Conservation (phyloP, 1,139 yeast species). For the Pichia inconspicua region DNA sequence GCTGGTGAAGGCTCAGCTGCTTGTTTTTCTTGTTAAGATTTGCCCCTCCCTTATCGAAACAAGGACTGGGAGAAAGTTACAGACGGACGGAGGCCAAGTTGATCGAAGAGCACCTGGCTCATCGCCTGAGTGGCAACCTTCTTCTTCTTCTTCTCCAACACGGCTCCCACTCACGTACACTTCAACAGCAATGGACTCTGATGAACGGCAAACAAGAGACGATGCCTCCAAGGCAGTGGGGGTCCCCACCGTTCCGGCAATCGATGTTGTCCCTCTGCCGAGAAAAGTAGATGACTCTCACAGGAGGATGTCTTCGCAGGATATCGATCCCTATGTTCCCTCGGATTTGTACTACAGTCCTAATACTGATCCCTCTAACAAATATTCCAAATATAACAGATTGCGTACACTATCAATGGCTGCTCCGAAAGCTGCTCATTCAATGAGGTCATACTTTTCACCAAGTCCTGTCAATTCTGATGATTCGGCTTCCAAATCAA, state of each 20-base stretch:
- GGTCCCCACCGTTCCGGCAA: background rate
- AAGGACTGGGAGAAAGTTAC: too few species aligned
- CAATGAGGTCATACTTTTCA: background rate
- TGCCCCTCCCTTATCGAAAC: too few species aligned
- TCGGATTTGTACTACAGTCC: constrained; percentile 72
- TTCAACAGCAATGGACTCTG: background rate
- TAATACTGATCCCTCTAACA: constrained; percentile 45
- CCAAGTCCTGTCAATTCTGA: background rate
- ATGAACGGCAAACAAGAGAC: background rate
- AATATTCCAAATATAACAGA: constrained; percentile 34
- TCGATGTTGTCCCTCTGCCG: background rate
- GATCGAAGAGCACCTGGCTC: too few species aligned
- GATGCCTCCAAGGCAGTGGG: background rate
- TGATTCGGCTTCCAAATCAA: background rate
- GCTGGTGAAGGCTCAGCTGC: too few species aligned
- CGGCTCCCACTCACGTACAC: background rate
- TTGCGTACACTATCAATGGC: constrained; percentile 47
- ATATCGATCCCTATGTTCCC: constrained; percentile 43
- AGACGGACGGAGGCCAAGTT: background rate
- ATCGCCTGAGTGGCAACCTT: background rate
- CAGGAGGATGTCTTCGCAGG: constrained; percentile 7
- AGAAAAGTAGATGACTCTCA: background rate
- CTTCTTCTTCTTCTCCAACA: background rate
- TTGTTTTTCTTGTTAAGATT: too few species aligned
- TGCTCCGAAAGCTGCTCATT: constrained; percentile 21